Percentiles rank a stretch among this genome's conserved stretches.
Evolutionary conservation across 2,329 filamentous ascomycete species (phyloP).

Genomic region (Trichoderma sp.): DNA sequence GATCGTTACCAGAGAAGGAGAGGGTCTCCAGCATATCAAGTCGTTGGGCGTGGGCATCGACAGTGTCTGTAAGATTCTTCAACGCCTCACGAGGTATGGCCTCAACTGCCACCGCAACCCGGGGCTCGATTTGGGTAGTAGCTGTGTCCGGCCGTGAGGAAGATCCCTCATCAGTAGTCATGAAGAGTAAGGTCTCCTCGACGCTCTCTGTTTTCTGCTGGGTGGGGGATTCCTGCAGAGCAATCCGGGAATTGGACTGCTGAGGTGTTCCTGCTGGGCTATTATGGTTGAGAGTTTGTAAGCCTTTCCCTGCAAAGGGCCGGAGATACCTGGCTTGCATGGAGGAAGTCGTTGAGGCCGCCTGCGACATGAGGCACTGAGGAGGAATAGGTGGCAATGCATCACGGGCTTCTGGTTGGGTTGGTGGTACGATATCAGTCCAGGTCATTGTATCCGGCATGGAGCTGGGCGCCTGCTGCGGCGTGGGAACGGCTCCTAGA

Average conservation of each 20-base stretch:
- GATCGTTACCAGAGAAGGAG: slow-evolving; percentile 63
- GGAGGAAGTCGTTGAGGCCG: slow-evolving; percentile 51
- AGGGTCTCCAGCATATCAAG: slow-evolving; percentile 66
- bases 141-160: slow-evolving; percentile 24
- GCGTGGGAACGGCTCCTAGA: slow-evolving; percentile 23
- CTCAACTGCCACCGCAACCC: slow-evolving; percentile 21
- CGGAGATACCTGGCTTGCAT: slow-evolving; percentile 49
- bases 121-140: slow-evolving; percentile 31
- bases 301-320: slow-evolving; percentile 55
- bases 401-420: slow-evolving; percentile 35
- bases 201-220: slow-evolving; percentile 22
- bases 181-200: slow-evolving; percentile 28
- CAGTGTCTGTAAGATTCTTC: slow-evolving; percentile 48
- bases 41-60: slow-evolving; percentile 60
- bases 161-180: slow-evolving; percentile 21
- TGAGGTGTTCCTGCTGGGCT: slow-evolving; percentile 26
- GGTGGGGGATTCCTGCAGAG: slow-evolving; percentile 8
- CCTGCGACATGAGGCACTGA: slow-evolving; percentile 52
- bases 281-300: slow-evolving; percentile 48
- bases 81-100: slow-evolving; percentile 37
- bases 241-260: not conserved
- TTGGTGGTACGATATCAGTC: slow-evolving; percentile 43
- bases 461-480: slow-evolving; percentile 37
- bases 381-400: slow-evolving; percentile 46
- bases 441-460: slow-evolving; percentile 57